A percentile compares a stretch with the other conserved stretches of the same genome.
These are phyloP conservation scores for Raffaelea albimanens DNA, from an alignment of 2,329 filamentous ascomycete species.

Conservation along the genomic window DNA sequence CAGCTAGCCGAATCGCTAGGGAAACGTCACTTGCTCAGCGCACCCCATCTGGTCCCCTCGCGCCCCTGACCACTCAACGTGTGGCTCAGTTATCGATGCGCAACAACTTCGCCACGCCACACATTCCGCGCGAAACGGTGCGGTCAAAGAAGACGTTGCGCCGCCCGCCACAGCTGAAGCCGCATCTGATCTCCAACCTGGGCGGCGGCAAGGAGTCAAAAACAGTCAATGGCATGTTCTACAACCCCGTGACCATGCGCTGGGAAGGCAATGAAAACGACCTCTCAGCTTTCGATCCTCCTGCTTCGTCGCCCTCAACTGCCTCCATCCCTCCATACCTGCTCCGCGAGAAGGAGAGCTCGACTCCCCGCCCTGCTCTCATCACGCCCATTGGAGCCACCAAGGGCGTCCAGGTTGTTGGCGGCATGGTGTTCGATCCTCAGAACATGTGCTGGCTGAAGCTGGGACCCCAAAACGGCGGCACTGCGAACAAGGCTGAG, in stretches of 20 bases:
- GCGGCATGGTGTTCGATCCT: slow-evolving; percentile 98
- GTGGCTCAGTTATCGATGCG: slow-evolving; percentile 43
- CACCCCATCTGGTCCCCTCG: slow-evolving; percentile 41
- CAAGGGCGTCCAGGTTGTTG: slow-evolving; percentile 84
- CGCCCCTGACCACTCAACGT: slow-evolving; percentile 45
- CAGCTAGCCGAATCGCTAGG: slow-evolving; percentile 55
- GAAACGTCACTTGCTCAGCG: slow-evolving; percentile 54
- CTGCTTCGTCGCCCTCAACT: slow-evolving; percentile 44
- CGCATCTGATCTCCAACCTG: slow-evolving; percentile 82
- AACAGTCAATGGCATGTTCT: slow-evolving; percentile 93
- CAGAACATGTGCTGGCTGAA: slow-evolving; percentile 98
- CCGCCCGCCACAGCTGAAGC: slow-evolving; percentile 56
- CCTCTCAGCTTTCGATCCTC: slow-evolving; percentile 65
- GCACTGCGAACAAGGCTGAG: slow-evolving; percentile 29
- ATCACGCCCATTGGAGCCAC: slow-evolving; percentile 83
- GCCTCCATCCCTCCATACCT: slow-evolving; percentile 32
- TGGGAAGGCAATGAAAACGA: slow-evolving; percentile 97
- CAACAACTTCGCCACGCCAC: slow-evolving; percentile 32
- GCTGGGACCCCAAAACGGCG: slow-evolving; percentile 38
- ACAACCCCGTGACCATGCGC: slow-evolving; percentile 74
- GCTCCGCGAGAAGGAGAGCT: slow-evolving; percentile 45
- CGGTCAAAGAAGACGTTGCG: slow-evolving; percentile 46
- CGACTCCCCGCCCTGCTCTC: slow-evolving; percentile 62
- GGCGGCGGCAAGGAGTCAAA: slow-evolving; percentile 66
- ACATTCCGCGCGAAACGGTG: slow-evolving; percentile 21